Base-by-base conservation (phyloP, 768 basidiomycete genomes). In the Pulveroboletus sp. region DNA sequence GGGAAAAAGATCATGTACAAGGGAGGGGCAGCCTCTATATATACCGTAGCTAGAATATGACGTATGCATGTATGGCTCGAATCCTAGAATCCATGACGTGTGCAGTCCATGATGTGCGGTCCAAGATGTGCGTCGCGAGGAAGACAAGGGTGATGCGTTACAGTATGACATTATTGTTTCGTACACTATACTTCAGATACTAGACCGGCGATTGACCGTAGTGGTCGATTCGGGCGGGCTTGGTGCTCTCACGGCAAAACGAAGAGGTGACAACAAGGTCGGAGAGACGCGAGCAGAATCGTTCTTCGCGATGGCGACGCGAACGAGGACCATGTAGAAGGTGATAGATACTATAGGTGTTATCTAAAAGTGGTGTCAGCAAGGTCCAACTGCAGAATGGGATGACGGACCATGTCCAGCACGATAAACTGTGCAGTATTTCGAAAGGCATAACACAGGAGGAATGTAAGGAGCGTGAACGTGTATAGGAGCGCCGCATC, bases 331-430 rank as follows among this genome's bases (percentile, higher is more conserved):
- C 38, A 7, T 48, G 37, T 51, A 43, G 15, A 61, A 60, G 8
- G 59, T 27, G 21, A 60, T 62, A 3, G 61, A 60, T 47, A 62
- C 56, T 24, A 57, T 57, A 5, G 53, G 58, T 8, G 50, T 60
- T 33, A 55, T 48, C 61, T 63, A 5, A 15, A 14, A n/a, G 14
- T 31, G 18, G 26, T 3, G 17, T 47, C 35, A 49, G 38, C 36
- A 5, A 41, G 6, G 7, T 0, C 17, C 24, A 26, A 21, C 21
- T 21, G 21, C 21, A 21, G 21, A 21, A 21, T 4, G 21, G 21
- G 14, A 40, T 6, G 39, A 54, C 55, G 28, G 38, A 62, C 61
- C 58, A 60, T 57, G 42, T 62, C 61, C 15, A 59, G 33, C 37
- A 62, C 21, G 39, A 62, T 50, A 14, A 51, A 39, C 35, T 54